Base-by-base conservation (phyloP, 495 filamentous ascomycete genomes). In the Talaromyces trachyspermus region DNA sequence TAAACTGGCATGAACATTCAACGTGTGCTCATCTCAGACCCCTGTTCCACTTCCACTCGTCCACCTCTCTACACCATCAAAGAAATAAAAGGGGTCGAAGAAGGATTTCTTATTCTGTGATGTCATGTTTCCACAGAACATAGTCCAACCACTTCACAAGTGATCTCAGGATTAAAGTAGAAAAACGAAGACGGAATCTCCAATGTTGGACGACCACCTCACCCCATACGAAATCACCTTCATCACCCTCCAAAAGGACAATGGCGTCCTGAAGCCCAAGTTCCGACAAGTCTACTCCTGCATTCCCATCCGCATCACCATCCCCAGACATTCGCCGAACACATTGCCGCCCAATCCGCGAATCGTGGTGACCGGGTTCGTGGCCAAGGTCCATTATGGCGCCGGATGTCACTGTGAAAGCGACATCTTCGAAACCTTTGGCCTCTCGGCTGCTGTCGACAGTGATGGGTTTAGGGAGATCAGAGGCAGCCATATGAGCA, bases 401-500 rank as follows among this genome's bases (percentile, higher is more conserved):
- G 41, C 41, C 4, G 22, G n/a, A 3, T 43, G 41, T 36, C 24
- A 43, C 10, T 23, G 25, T 17, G n/a, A n/a, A 43, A 9, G 11
- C 11, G 38, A 14, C 6, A 7, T 43, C 9, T 43, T 43, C 18
- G 23, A 25, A 6, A 22, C 20, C 15, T 27, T 43, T 17, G 41
- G 41, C 4, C 20, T 43, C 11, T 43, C 41, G 2, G 24, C n/a
- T 23, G 1, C 9, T 1, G 41, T 43, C 5, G 41, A 43, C 18
- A 14, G n/a, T 7, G 41, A 43, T n/a, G 41, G 41, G 22, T 43
- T 43, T 18, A 10, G 41, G 10, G 41, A 43, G 25, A 43, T 43
- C n/a, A 10, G 12, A 17, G 7, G 25, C 3, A 27, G 41, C 18
- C 41, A 25, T 25, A 26, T 43, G 41, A 29, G 15, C 15, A 27